Conservation (phyloP, 2,329 filamentous ascomycete species). For the Trichophyton simii region DNA sequence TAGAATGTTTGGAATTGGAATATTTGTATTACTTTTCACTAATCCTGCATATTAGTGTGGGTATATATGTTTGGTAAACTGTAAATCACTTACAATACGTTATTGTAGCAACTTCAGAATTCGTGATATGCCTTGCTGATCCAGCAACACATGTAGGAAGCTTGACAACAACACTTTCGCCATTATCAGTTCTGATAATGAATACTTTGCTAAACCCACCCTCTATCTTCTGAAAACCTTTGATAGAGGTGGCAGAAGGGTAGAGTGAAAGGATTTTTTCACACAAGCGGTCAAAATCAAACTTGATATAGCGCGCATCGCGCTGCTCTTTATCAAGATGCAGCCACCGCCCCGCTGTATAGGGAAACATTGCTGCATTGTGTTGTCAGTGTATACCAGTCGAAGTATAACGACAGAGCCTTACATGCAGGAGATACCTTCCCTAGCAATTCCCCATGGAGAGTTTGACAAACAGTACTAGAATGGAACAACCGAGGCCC, state of each 20-base stretch:
- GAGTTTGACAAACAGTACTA: not conserved
- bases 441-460: not conserved
- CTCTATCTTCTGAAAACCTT: slow-evolving; percentile 32
- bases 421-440: slow-evolving; percentile 8
- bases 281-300: slow-evolving; percentile 32
- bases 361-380: slow-evolving; percentile 16
- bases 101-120: slow-evolving; percentile 32
- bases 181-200: slow-evolving; percentile 31
- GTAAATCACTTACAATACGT: slow-evolving; percentile 23
- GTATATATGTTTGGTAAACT: too few species aligned
- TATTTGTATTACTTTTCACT: slow-evolving; percentile 28
- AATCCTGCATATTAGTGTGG: too few species aligned
- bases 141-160: slow-evolving; percentile 29
- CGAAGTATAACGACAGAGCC: slow-evolving; percentile 1
- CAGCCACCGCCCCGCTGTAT: slow-evolving; percentile 30
- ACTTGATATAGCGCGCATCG: slow-evolving; percentile 26
- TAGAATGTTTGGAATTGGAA: slow-evolving; percentile 33
- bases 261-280: slow-evolving; percentile 25
- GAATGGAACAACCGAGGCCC: slow-evolving; percentile 4
- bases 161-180: slow-evolving; percentile 27
- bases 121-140: slow-evolving; percentile 9
- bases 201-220: slow-evolving; percentile 32
- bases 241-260: slow-evolving; percentile 24
- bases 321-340: slow-evolving; percentile 26
- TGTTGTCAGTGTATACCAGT: slow-evolving; percentile 5